A percentile compares a stretch with the other conserved stretches of the same genome.
phyloP scores from a whole-genome alignment of 1,284 basidiomycete genomes.

The Acaromyces ingoldii region DNA sequence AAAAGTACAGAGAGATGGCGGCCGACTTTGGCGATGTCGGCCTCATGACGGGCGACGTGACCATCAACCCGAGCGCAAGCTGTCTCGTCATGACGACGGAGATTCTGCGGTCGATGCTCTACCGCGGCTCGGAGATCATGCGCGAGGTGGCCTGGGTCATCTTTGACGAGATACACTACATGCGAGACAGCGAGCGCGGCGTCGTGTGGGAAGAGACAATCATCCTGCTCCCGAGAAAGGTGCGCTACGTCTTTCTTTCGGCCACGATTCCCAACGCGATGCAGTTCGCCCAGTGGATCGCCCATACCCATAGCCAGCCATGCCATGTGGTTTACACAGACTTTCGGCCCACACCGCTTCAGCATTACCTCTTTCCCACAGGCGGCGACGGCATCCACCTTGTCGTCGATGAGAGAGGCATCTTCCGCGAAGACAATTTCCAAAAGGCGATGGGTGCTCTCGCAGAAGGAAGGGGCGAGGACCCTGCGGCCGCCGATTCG shows the following conservation, averaged over 20 bases:
- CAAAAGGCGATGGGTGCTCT: slow-evolving; percentile 94
- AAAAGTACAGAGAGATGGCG: slow-evolving; percentile 97
- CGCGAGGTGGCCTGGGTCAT: slow-evolving; percentile 99
- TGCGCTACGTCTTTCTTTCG: slow-evolving; percentile 98
- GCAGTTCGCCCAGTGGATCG: slow-evolving; percentile 99
- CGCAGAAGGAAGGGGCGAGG: slow-evolving; percentile 71
- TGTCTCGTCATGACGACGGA: slow-evolving; percentile 99
- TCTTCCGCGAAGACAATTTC: slow-evolving; percentile 96
- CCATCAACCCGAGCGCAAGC: slow-evolving; percentile 92
- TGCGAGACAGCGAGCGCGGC: slow-evolving; percentile 82
- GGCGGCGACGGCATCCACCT: slow-evolving; percentile 96
- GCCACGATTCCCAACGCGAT: slow-evolving; percentile 99
- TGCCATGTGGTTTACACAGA: slow-evolving; percentile 99
- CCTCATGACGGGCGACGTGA: slow-evolving; percentile 99
- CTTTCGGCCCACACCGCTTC: slow-evolving; percentile 93
- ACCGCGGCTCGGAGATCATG: slow-evolving; percentile 98
- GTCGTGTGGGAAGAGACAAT: slow-evolving; percentile 75
- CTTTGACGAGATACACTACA: slow-evolving; percentile 99
- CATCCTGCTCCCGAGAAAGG: slow-evolving; percentile 89
- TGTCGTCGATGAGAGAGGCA: slow-evolving; percentile 94
- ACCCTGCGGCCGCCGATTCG: slow-evolving; percentile 75
- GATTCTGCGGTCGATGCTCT: slow-evolving; percentile 97
- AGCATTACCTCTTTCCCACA: slow-evolving; percentile 95
- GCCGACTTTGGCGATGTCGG: slow-evolving; percentile 97
- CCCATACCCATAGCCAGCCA: slow-evolving; percentile 91